Evolutionary conservation across 2,329 filamentous ascomycete species (phyloP), one percentile per base, ranked within the genome.

Genomic region (Aspergillus floridensis): DNA sequence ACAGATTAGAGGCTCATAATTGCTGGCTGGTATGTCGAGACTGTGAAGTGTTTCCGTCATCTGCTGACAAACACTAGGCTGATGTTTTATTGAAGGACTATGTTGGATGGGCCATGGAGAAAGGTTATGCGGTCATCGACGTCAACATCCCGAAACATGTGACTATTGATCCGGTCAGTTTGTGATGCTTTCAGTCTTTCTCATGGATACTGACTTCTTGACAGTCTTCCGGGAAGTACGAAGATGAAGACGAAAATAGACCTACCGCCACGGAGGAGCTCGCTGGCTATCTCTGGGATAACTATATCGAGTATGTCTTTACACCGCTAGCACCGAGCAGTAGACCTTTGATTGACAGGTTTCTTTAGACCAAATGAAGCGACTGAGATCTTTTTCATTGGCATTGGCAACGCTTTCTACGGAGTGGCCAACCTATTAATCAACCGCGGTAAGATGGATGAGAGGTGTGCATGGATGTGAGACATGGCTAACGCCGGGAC

Each of bases 211-310:
- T 71, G 65, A 74, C 64, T 70, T 68, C 59, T 66, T 69, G 68
- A 63, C 64, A 74, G 72, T 24, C 64, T 24, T 60, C 61, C 29
- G 66, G 64, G 21, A 67, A 65, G 62, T 76, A 82, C 48, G 73
- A 88, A 62, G 79, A 81, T 7, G 74, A 77, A 8, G 70, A 77
- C 60, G 77, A 65, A 66, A 76, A 71, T 57, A 84, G 85, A 73
- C 87, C 85, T 61, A 73, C 73, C 24, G 80, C 81, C 56, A 83
- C 82, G 0, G 86, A 89, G 62, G 88, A 93, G 61, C 79, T 97
- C 11, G 86, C 93, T 4, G 87, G 84, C 61, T 98, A 96, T 70
- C 80, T 99, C 14, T 99, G 95, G 95, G 93, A 97, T 68, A 99
- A 99, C 71, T 97, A 97, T 70, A 86, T 99, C 21, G 91, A 96